Conservation (phyloP, 1,139 yeast species). For the Hanseniaspora gamundiae region DNA sequence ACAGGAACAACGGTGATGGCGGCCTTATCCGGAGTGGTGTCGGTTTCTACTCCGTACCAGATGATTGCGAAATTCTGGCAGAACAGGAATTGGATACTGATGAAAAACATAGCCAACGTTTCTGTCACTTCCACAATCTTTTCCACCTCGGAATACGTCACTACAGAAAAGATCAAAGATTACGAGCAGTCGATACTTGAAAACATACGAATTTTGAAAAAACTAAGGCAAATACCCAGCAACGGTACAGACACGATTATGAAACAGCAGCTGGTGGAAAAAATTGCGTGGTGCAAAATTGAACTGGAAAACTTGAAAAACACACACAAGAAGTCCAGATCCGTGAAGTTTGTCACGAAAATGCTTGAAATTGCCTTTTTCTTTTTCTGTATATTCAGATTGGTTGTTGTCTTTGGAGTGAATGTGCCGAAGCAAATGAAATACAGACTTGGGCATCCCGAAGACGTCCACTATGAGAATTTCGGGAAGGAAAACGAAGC, state of each 20-base stretch:
- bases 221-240: constrained; percentile 10
- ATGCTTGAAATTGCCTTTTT: constrained; percentile 17
- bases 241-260: constrained; percentile 9
- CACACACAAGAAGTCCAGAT: constrained; percentile 12
- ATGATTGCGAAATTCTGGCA: constrained; percentile 17
- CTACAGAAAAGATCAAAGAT: constrained; percentile 11
- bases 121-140: constrained; percentile 14
- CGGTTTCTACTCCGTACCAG: constrained; percentile 53
- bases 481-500: constrained; percentile 16
- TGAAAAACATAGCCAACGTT: constrained; percentile 3
- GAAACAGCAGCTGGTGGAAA: constrained; percentile 15
- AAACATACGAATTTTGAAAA: constrained; percentile 11
- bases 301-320: constrained; percentile 17
- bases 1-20: constrained; percentile 68
- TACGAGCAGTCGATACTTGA: constrained; percentile 14
- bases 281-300: constrained; percentile 18
- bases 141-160: constrained; percentile 14
- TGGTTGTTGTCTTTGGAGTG: constrained; percentile 15
- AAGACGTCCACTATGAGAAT: constrained; percentile 14
- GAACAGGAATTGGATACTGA: constrained; percentile 3
- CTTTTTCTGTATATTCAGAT: constrained; percentile 20
- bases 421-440: constrained; percentile 18
- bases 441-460: constrained; percentile 13
- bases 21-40: constrained; percentile 59
- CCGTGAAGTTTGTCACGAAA: constrained; percentile 11